Percentiles rank a stretch among this genome's conserved stretches.
Evolutionary conservation across 192 early-diverging fungal genomes (phyloP).

Genomic region (Helicostylum pulchrum): DNA sequence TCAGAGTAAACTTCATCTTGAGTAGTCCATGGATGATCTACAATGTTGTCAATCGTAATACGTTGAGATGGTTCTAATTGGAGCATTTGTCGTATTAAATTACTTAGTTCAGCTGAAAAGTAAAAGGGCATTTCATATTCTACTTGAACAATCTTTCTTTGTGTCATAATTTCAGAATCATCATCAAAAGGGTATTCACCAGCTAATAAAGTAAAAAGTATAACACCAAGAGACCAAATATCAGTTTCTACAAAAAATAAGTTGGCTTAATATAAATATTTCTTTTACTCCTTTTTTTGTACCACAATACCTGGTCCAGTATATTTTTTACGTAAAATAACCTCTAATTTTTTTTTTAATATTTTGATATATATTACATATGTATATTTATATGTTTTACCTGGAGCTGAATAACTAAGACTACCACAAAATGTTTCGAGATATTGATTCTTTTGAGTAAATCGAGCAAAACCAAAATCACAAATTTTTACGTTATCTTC

Average conservation of each 20-base stretch:
- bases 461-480: slow-evolving; percentile 67
- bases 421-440: slow-evolving; percentile 65
- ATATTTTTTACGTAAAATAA: slow-evolving; percentile 72
- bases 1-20: slow-evolving; percentile 2
- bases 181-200: slow-evolving; percentile 84
- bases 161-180: slow-evolving; percentile 65
- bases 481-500: slow-evolving; percentile 58
- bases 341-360: slow-evolving; percentile 47
- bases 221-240: slow-evolving; percentile 93
- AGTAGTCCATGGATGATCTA: slow-evolving; percentile 63
- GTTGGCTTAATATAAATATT: slow-evolving; percentile 39
- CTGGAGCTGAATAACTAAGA: slow-evolving; percentile 76
- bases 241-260: slow-evolving; percentile 61
- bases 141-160: slow-evolving; percentile 67
- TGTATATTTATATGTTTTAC: slow-evolving; percentile 28
- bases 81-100: slow-evolving; percentile 65
- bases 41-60: slow-evolving; percentile 59
- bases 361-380: background rate
- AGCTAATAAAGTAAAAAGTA: slow-evolving; percentile 82
- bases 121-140: slow-evolving; percentile 72
- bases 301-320: slow-evolving; percentile 61
- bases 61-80: slow-evolving; percentile 65
- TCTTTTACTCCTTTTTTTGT: background rate
- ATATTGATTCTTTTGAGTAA: slow-evolving; percentile 53
- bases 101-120: slow-evolving; percentile 51